Conservation (phyloP, 2,329 filamentous ascomycete species). For the Colletotrichum liriopes region DNA sequence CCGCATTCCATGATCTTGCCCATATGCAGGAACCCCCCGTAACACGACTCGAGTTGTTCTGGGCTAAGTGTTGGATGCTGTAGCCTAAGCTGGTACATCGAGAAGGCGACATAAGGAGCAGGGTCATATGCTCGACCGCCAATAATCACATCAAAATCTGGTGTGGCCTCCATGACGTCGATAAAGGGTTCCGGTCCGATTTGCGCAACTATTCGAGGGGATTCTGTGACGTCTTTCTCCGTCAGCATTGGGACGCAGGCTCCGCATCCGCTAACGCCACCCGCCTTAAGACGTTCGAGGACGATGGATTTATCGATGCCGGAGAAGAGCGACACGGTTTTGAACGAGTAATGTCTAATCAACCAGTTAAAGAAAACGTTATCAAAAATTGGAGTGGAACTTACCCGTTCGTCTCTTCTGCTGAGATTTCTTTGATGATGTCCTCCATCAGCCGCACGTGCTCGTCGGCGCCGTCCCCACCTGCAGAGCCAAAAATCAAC, state of each 20-base stretch:
- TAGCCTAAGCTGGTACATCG: constrained; percentile 39
- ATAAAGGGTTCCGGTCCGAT: constrained; percentile 63
- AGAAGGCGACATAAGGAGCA: constrained; percentile 57
- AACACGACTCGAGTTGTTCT: constrained; percentile 40
- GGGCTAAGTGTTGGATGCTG: constrained; percentile 8
- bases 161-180: constrained; percentile 56
- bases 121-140: constrained; percentile 62
- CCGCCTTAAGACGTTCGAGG: constrained; percentile 48
- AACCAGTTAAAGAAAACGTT: background rate
- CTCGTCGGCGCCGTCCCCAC: constrained; percentile 63
- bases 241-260: constrained; percentile 58
- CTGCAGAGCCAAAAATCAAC: constrained; percentile 61
- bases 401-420: constrained; percentile 45
- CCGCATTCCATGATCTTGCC: constrained; percentile 72
- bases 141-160: constrained; percentile 64
- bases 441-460: constrained; percentile 59
- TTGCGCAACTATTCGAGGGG: constrained; percentile 59
- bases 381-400: background rate
- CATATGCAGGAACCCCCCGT: constrained; percentile 64
- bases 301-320: constrained; percentile 55
- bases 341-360: constrained; percentile 45
- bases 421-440: constrained; percentile 56
- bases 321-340: constrained; percentile 57
- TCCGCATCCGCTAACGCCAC: constrained; percentile 56
- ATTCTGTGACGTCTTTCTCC: constrained; percentile 54